Conservation (phyloP, 2,329 filamentous ascomycete species). For the Talaromyces sp. region DNA sequence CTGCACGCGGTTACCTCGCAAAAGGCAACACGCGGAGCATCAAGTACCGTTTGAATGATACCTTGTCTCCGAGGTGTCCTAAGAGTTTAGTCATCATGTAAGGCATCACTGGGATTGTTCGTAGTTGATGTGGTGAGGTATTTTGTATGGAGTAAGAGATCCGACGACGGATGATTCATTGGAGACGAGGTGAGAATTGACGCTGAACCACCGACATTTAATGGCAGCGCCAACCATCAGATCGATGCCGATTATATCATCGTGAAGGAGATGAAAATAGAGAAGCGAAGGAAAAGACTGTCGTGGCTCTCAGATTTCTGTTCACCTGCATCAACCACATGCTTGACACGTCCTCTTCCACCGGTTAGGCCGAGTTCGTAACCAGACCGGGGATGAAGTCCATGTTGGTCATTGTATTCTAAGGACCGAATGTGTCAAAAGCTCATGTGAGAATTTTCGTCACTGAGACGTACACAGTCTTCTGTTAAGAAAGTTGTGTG, state of each 20-base stretch:
- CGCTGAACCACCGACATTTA: slow-evolving; percentile 13
- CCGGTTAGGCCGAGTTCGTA: slow-evolving; percentile 20
- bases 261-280: neutral
- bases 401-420: slow-evolving; percentile 22
- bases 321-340: slow-evolving; percentile 46
- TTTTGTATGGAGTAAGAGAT: neutral
- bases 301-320: slow-evolving; percentile 46
- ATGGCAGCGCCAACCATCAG: slow-evolving; percentile 5
- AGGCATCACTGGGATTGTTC: slow-evolving; percentile 21
- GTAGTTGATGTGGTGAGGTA: neutral
- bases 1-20: slow-evolving; percentile 30
- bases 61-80: slow-evolving; percentile 29
- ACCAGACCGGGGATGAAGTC: slow-evolving; percentile 35
- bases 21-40: slow-evolving; percentile 33
- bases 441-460: slow-evolving; percentile 36
- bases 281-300: slow-evolving; percentile 12
- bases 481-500: slow-evolving; percentile 5
- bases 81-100: slow-evolving; percentile 30
- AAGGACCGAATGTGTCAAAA: slow-evolving; percentile 32
- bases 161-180: neutral
- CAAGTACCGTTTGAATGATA: slow-evolving; percentile 16
- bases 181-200: neutral
- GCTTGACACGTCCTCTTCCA: slow-evolving; percentile 36
- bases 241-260: neutral
- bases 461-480: slow-evolving; percentile 34